Evolutionary conservation across 2,329 filamentous ascomycete genomes (phyloP), one percentile per base, ranked within the genome.

Genomic region (Leptographium galeiforme): DNA sequence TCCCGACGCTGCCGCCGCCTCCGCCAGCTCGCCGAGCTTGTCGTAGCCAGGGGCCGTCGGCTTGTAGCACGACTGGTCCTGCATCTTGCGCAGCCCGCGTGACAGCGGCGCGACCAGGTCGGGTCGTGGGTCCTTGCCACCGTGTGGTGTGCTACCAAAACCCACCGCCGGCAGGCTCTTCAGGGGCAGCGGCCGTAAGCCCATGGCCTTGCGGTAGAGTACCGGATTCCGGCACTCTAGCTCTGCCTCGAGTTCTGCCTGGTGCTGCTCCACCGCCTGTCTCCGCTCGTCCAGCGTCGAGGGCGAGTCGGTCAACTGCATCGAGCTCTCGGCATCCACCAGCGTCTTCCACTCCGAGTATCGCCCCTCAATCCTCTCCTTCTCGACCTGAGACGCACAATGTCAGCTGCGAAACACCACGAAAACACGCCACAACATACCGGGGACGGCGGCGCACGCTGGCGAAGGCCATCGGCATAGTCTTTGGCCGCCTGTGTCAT

Each of bases 201-300:
- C 68, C 54, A 68, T 65, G 0, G 67, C 70, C 56, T 75, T 76
- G 44, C 62, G 65, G 60, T 72, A 73, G 6, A 79, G 63, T 12
- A 69, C 66, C 8, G 74, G 71, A 56, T 73, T 71, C 14, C 67
- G 66, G 25, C 63, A 59, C 57, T 70, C 67, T 52, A 80, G 74
- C 53, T 78, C 75, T 0, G 64, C 62, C 59, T 77, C 75, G 1
- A 79, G 66, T 33, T 70, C 67, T 44, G 66, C 68, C 60, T 80
- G 75, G 48, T 73, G 70, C 52, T 68, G 64, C 34, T 68, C 65
- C 16, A 75, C 65, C 6, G 66, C 68, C 14, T 67, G 66, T 16
- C 64, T 61, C 30, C 72, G 69, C 56, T 74, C 72, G 1, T 63
- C 60, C 32, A 69, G 68, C 41, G 66, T 64, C 6, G 66, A 66